A percentile compares a stretch with the other conserved stretches of the same genome.
phyloP scores from a whole-genome alignment of 108 stramenopile genomes.

The Aureococcus anophagefferens region DNA sequence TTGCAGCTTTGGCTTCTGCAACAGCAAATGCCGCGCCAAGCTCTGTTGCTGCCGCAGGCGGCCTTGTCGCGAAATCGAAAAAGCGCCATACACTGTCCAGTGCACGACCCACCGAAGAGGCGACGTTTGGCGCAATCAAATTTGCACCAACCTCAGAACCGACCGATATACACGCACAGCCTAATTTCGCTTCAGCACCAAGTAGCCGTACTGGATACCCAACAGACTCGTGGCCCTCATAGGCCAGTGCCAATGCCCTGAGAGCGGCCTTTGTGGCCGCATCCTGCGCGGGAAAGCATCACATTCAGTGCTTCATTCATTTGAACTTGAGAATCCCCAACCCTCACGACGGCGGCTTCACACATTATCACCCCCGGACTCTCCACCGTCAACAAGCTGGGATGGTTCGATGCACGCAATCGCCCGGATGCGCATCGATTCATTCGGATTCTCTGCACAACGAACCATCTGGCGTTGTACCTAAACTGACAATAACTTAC shows the following conservation, averaged over 20 bases:
- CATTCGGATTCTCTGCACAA: background rate
- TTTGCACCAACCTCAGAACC: background rate
- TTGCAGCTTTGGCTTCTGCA: background rate
- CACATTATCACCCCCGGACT: background rate
- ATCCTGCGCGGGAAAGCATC: no score
- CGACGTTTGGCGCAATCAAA: background rate
- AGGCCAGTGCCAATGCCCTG: background rate
- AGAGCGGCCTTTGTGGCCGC: background rate
- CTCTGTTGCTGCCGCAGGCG: background rate
- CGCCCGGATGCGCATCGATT: background rate
- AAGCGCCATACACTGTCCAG: constrained; percentile 4
- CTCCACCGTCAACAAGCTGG: background rate
- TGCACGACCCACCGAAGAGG: background rate
- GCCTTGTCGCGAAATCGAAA: background rate
- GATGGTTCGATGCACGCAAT: background rate
- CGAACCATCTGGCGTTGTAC: background rate
- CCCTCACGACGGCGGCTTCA: no score
- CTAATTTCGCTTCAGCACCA: background rate
- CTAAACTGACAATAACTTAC: no score
- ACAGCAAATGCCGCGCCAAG: background rate
- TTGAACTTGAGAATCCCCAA: no score
- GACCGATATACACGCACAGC: background rate
- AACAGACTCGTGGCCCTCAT: background rate
- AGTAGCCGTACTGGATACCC: background rate
- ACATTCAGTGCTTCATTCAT: no score